Evolutionary conservation across 2,329 filamentous ascomycete species (phyloP).

Genomic region (Penicillium crustosum): DNA sequence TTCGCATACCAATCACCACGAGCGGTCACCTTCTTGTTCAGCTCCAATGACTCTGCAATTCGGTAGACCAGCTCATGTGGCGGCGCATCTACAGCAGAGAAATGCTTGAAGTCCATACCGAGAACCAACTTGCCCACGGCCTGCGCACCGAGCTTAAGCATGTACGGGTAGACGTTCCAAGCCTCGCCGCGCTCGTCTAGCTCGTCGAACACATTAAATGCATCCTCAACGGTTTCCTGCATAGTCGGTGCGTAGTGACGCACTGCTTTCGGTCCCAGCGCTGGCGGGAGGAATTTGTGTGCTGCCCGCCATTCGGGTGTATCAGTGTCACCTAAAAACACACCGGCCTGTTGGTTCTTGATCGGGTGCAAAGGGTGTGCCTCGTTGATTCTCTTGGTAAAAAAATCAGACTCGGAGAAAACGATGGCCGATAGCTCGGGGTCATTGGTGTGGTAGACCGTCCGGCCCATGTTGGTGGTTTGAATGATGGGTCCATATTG

Average conservation of each 20-base stretch:
- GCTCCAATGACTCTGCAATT: conserved; percentile 53
- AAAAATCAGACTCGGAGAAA: conserved; percentile 54
- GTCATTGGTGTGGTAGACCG: conserved; percentile 54
- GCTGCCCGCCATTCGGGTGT: conserved; percentile 40
- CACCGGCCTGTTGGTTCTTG: conserved; percentile 29
- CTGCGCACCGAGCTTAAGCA: conserved; percentile 50
- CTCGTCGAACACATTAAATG: conserved; percentile 50
- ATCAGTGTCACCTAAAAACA: conserved; percentile 38
- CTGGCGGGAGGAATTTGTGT: conserved; percentile 55
- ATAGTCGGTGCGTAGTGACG: conserved; percentile 56
- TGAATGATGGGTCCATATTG: conserved; percentile 55
- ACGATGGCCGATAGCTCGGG: conserved; percentile 49
- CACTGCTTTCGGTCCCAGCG: conserved; percentile 20
- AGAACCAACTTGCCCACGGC: conserved; percentile 48
- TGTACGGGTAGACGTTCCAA: conserved; percentile 53
- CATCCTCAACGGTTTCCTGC: conserved; percentile 54
- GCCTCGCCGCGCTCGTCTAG: conserved; percentile 50
- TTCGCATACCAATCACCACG: conserved; percentile 57
- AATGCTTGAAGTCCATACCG: conserved; percentile 49
- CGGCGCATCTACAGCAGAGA: conserved; percentile 46
- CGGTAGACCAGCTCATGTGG: conserved; percentile 53
- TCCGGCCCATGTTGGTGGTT: conserved; percentile 54
- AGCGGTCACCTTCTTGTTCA: conserved; percentile 61
- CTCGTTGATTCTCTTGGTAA: conserved; percentile 52
- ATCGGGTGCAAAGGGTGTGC: conserved; percentile 33